Evolutionary conservation across 2,329 filamentous ascomycete species (phyloP).

Genomic region (Westerdykella ornata): DNA sequence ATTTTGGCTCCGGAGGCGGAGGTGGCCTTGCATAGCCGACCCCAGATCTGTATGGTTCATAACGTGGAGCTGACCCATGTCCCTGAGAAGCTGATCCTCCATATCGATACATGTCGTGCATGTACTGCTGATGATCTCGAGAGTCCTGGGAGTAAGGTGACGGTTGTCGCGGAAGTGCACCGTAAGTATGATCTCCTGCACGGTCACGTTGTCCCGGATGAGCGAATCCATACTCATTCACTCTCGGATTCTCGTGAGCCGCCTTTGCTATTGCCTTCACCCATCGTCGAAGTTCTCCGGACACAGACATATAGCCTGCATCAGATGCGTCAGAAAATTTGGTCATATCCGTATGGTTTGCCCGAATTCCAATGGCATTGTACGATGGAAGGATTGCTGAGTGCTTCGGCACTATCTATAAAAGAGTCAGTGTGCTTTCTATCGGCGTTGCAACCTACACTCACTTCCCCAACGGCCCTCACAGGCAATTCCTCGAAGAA

Average conservation of each 20-base stretch:
- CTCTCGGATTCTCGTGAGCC: neutral
- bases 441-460: neutral
- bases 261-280: neutral
- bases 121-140: too few relatives aligned
- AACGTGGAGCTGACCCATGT: neutral
- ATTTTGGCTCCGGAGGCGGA: neutral
- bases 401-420: conserved; percentile 24
- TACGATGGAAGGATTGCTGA: conserved; percentile 29
- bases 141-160: too few relatives aligned
- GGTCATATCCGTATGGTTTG: conserved; percentile 4
- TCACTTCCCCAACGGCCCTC: neutral
- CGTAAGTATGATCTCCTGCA: neutral
- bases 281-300: conserved; percentile 12
- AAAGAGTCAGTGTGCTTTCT: neutral
- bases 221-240: neutral
- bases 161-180: too few relatives aligned
- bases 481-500: conserved; percentile 5
- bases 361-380: conserved; percentile 14
- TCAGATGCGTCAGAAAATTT: conserved; percentile 1
- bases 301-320: conserved; percentile 8
- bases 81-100: neutral
- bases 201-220: neutral
- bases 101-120: neutral
- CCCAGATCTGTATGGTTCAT: neutral
- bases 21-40: neutral